Evolutionary conservation across 768 basidiomycete species (phyloP).

Genomic region (Xanthoconium purpureum): DNA sequence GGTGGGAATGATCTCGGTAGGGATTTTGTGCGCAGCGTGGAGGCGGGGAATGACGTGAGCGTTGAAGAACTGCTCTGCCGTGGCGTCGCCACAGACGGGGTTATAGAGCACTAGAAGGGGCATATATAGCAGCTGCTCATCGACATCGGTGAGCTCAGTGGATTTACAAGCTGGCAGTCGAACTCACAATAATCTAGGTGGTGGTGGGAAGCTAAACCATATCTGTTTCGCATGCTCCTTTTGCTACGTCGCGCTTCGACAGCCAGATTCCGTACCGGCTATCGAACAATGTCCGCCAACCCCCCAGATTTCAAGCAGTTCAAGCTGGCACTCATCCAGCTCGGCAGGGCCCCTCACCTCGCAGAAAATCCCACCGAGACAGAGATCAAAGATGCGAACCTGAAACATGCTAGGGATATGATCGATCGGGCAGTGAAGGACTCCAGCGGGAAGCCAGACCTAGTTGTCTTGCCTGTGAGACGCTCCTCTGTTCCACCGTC

Average conservation of each 20-base stretch:
- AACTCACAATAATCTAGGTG: constrained; percentile 1
- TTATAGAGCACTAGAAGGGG: constrained; percentile 68
- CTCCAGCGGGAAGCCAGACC: constrained; percentile 53
- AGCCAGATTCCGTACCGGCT: neutral
- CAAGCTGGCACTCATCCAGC: constrained; percentile 84
- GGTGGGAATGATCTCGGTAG: constrained; percentile 45
- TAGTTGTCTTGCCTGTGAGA: constrained; percentile 82
- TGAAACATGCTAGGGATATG: constrained; percentile 79
- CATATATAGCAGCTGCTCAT: constrained; percentile 31
- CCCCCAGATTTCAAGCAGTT: constrained; percentile 62
- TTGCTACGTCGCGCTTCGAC: constrained; percentile 10
- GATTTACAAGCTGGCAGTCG: neutral
- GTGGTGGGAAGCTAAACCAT: neutral
- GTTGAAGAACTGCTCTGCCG: constrained; percentile 54
- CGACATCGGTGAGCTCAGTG: neutral
- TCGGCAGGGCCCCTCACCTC: constrained; percentile 63
- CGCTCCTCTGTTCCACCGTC: neutral
- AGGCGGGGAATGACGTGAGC: constrained; percentile 66
- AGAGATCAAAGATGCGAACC: constrained; percentile 63
- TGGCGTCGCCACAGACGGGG: constrained; percentile 64
- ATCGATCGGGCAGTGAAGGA: constrained; percentile 63
- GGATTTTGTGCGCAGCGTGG: constrained; percentile 30
- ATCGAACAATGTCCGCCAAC: constrained; percentile 25
- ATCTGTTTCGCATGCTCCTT: constrained; percentile 13
- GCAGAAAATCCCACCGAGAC: constrained; percentile 28